These are phyloP conservation scores for Bathelium albidoporum DNA, from an alignment of 495 filamentous ascomycete species.

Conservation along the genomic window DNA sequence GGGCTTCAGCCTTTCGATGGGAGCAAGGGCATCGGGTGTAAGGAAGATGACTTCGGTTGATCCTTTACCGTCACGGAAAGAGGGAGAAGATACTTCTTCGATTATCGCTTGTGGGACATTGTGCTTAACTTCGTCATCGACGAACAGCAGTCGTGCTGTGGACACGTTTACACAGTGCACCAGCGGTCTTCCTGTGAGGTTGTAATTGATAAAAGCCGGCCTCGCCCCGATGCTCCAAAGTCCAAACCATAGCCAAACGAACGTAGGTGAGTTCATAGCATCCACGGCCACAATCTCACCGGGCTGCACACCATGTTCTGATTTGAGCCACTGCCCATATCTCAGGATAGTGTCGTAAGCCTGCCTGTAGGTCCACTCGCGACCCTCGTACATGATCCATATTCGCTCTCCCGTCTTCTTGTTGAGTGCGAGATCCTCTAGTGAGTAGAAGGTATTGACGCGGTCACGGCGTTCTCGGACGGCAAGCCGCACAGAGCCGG, in stretches of 20 bases:
- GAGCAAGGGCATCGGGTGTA: background rate
- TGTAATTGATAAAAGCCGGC: constrained; percentile 95
- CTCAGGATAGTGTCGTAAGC: constrained; percentile 63
- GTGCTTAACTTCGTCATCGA: constrained; percentile 59
- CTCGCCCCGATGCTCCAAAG: constrained; percentile 82
- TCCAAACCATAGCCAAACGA: constrained; percentile 74
- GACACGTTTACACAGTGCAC: constrained; percentile 69
- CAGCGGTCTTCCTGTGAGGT: constrained; percentile 64
- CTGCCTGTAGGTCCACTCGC: constrained; percentile 69
- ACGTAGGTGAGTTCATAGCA: constrained; percentile 75
- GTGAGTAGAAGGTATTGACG: constrained; percentile 66
- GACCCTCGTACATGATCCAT: constrained; percentile 68
- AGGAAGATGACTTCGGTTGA: constrained; percentile 14
- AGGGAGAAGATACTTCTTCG: constrained; percentile 25
- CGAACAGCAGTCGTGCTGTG: constrained; percentile 56
- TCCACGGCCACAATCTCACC: constrained; percentile 82
- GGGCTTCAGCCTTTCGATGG: constrained; percentile 4
- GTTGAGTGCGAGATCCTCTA: constrained; percentile 59
- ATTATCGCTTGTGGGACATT: constrained; percentile 40
- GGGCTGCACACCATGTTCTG: constrained; percentile 54
- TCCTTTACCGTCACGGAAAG: constrained; percentile 8
- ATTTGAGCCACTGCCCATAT: constrained; percentile 76
- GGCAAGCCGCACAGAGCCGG: constrained; percentile 34
- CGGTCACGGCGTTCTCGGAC: constrained; percentile 42
- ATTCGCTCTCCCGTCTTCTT: constrained; percentile 43